These are phyloP conservation scores for Trypethelium eluteriae DNA, from an alignment of 495 filamentous ascomycete species.

Conservation along the genomic window DNA sequence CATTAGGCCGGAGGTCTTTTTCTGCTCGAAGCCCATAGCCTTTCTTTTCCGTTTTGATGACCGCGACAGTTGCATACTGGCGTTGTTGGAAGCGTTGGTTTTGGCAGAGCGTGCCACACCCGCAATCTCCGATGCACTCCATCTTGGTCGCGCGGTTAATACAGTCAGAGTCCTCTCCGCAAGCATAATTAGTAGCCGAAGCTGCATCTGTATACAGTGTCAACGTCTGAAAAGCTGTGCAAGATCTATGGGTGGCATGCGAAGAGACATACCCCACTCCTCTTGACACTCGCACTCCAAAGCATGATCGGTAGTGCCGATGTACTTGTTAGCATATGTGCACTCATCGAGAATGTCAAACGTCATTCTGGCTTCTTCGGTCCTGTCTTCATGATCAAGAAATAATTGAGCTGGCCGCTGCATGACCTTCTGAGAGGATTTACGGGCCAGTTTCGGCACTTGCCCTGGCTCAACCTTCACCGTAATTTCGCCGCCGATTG, in stretches of 20 bases:
- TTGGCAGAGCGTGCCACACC: slow-evolving; percentile 79
- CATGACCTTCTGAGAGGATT: slow-evolving; percentile 61
- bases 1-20: slow-evolving; percentile 62
- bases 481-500: slow-evolving; percentile 50
- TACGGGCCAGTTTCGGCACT: slow-evolving; percentile 65
- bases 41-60: slow-evolving; percentile 97
- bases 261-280: slow-evolving; percentile 78
- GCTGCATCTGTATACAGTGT: slow-evolving; percentile 47
- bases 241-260: slow-evolving; percentile 14
- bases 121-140: slow-evolving; percentile 82
- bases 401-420: slow-evolving; percentile 57
- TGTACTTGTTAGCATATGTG: slow-evolving; percentile 77
- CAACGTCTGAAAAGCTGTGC: slow-evolving; percentile 20
- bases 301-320: slow-evolving; percentile 85
- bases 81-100: slow-evolving; percentile 92
- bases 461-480: slow-evolving; percentile 61
- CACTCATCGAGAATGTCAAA: slow-evolving; percentile 79
- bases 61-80: slow-evolving; percentile 82
- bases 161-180: slow-evolving; percentile 94
- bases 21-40: slow-evolving; percentile 86
- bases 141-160: slow-evolving; percentile 98
- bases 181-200: slow-evolving; percentile 65
- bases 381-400: slow-evolving; percentile 62
- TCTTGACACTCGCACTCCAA: slow-evolving; percentile 93
- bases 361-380: slow-evolving; percentile 60